Percentiles rank a stretch among this genome's conserved stretches.
Evolutionary conservation across 495 filamentous ascomycete genomes (phyloP).

Genomic region (Lophiotrema nucula): DNA sequence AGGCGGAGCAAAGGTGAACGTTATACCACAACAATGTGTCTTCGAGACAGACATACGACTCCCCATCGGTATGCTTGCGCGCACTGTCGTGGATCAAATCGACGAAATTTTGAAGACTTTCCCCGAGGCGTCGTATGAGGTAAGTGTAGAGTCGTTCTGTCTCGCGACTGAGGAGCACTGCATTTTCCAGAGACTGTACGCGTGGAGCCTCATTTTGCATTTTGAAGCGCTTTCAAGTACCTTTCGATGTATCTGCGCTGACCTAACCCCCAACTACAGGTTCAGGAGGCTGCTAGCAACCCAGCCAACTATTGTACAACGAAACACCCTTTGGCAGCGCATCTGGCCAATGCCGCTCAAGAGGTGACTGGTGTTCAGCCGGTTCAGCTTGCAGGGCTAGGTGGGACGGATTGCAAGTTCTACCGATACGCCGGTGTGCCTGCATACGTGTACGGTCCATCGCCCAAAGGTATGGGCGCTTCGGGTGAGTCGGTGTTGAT

Average conservation of each 20-base stretch:
- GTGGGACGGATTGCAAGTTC: conserved; percentile 28
- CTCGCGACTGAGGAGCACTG: no score
- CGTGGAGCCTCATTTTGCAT: no score
- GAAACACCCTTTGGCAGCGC: conserved; percentile 9
- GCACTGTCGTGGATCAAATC: conserved; percentile 9
- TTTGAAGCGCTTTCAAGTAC: no score
- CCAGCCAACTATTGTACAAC: conserved; percentile 18
- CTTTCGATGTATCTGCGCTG: no score
- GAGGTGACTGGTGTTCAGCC: not conserved
- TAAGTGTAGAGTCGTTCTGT: no score
- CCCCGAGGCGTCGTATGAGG: conserved; percentile 17
- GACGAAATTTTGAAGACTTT: conserved; percentile 13
- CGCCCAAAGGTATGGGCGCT: conserved; percentile 21
- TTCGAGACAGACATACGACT: conserved; percentile 29
- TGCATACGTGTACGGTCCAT: conserved; percentile 22
- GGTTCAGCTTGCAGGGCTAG: conserved; percentile 14
- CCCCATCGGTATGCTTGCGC: conserved; percentile 16
- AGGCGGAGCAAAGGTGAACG: conserved; percentile 30
- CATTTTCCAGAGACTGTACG: no score
- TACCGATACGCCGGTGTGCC: conserved; percentile 26
- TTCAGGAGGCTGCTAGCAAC: conserved; percentile 28
- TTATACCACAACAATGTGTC: conserved; percentile 19
- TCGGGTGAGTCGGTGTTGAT: conserved; percentile 15
- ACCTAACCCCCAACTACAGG: no score
- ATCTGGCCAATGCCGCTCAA: conserved; percentile 2